phyloP scores from a whole-genome alignment of 208 protist genomes.

The Trypanosoma avium region DNA sequence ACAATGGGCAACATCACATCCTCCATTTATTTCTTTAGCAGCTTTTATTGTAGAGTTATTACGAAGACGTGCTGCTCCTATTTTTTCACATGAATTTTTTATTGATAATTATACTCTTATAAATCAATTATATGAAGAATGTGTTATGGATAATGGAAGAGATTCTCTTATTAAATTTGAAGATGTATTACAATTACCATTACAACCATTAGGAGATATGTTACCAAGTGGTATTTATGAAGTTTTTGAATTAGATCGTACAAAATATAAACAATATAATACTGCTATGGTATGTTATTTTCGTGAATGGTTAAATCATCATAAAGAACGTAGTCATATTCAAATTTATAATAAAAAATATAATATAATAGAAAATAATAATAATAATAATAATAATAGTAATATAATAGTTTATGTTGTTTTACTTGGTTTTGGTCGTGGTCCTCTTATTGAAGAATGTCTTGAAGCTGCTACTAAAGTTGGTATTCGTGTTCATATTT shows the following conservation, averaged over 20 bases:
- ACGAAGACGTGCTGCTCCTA: slow-evolving; percentile 55
- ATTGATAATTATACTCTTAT: slow-evolving; percentile 64
- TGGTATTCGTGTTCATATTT: slow-evolving; percentile 81
- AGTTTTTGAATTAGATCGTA: slow-evolving; percentile 97
- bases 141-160: slow-evolving; percentile 40
- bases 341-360: slow-evolving; percentile 12
- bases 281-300: slow-evolving; percentile 77
- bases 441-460: slow-evolving; percentile 90
- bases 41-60: slow-evolving; percentile 80
- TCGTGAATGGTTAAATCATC: slow-evolving; percentile 44
- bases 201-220: slow-evolving; percentile 98
- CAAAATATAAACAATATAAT: slow-evolving; percentile 97
- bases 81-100: slow-evolving; percentile 54
- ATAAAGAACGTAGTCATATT: slow-evolving; percentile 34
- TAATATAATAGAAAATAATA: slow-evolving; percentile 23
- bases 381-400: slow-evolving; percentile 36
- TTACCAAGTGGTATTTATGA: slow-evolving; percentile 98
- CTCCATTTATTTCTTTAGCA: slow-evolving; percentile 38
- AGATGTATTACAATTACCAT: slow-evolving; percentile 89
- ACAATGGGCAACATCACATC: slow-evolving; percentile 55
- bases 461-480: slow-evolving; percentile 74
- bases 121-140: slow-evolving; percentile 54
- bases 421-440: slow-evolving; percentile 97
- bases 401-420: slow-evolving; percentile 85
- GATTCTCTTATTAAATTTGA: slow-evolving; percentile 85